A percentile compares a stretch with the other conserved stretches of the same genome.
phyloP scores from a whole-genome alignment of 129 eudicot species.

The Escallonia rubra region DNA sequence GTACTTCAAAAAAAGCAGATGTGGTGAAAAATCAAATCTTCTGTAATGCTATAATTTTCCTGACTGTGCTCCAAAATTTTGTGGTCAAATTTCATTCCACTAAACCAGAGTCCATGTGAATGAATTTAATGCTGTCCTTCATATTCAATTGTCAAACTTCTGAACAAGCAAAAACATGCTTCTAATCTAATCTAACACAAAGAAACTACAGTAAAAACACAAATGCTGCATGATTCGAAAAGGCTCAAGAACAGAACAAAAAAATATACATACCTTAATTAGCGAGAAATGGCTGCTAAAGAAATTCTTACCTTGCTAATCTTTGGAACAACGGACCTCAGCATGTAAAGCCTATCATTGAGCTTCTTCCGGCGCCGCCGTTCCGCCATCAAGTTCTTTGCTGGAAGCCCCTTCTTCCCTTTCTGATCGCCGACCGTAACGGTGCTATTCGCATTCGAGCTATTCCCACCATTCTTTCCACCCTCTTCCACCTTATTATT shows the following conservation, averaged over 20 bases:
- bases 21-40: too few species aligned
- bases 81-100: constrained; percentile 16
- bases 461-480: constrained; percentile 39
- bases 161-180: constrained; percentile 16
- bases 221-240: constrained; percentile 7
- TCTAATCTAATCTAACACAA: constrained; percentile 7
- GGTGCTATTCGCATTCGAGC: constrained; percentile 46
- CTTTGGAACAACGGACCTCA: constrained; percentile 94
- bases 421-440: constrained; percentile 45
- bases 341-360: constrained; percentile 91
- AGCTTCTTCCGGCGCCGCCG: constrained; percentile 89
- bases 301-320: constrained; percentile 76
- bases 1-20: too few species aligned
- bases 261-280: constrained; percentile 10
- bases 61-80: constrained; percentile 23
- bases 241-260: constrained; percentile 5
- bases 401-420: constrained; percentile 89
- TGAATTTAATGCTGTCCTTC: constrained; percentile 37
- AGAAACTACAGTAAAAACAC: background rate
- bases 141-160: constrained; percentile 13
- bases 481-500: constrained; percentile 28
- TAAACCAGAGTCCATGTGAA: constrained; percentile 45
- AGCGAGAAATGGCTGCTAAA: constrained; percentile 28
- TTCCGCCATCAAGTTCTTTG: constrained; percentile 97
- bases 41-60: background rate